Evolutionary conservation across 805 yeast genomes (phyloP).

Genomic region (Candida bentonensis): DNA sequence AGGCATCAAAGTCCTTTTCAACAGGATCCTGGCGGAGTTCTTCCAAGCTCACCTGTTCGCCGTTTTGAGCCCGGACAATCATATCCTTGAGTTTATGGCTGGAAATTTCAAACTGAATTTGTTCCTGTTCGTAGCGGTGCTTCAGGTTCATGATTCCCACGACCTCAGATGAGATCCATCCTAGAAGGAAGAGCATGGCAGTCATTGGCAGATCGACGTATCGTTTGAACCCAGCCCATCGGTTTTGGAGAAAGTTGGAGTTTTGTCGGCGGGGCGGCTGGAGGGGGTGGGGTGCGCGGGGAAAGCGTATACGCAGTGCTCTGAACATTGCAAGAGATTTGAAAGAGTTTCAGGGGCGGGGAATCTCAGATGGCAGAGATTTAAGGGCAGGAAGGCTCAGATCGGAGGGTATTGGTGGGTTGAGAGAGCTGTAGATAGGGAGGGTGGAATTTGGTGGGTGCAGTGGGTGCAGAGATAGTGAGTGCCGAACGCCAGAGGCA

Average conservation of each 20-base stretch:
- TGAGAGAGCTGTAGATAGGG: too few species aligned
- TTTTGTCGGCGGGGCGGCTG: not conserved
- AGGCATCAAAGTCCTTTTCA: conserved; percentile 13
- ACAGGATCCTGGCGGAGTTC: conserved; percentile 24
- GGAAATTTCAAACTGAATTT: conserved; percentile 25
- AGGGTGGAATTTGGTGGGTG: too few species aligned
- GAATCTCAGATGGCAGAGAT: too few species aligned
- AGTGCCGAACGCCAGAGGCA: too few species aligned
- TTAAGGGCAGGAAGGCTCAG: too few species aligned
- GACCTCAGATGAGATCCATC: conserved; percentile 33
- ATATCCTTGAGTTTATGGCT: conserved; percentile 27
- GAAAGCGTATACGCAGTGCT: not conserved
- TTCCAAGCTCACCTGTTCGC: conserved; percentile 30
- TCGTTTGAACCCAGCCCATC: not conserved
- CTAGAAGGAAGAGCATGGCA: conserved; percentile 28
- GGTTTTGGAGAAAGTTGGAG: not conserved
- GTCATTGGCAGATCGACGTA: conserved; percentile 10
- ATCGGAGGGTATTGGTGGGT: too few species aligned
- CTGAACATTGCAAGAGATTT: not conserved
- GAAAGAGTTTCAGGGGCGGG: not conserved
- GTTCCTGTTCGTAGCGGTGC: conserved; percentile 21
- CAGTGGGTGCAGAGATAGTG: too few species aligned
- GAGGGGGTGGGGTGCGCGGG: not conserved
- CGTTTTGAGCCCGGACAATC: conserved; percentile 23
- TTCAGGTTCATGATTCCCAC: conserved; percentile 32